Conservation (phyloP, 306 rosid species). For the Ormosia semicastrata region DNA sequence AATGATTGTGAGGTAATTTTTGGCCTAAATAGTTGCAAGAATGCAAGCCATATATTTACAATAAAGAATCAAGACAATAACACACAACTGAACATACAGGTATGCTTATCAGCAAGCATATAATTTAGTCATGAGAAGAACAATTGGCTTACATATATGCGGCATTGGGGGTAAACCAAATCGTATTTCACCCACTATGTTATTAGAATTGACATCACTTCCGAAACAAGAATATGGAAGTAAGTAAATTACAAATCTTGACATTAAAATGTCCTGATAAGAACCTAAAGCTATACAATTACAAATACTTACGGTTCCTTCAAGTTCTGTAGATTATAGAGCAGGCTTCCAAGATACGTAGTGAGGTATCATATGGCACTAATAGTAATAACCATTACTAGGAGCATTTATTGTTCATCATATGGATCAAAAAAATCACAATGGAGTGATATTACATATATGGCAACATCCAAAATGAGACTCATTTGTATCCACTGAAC, state of each 20-base stretch:
- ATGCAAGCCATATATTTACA: slow-evolving; percentile 61
- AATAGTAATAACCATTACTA: too few relatives aligned
- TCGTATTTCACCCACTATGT: slow-evolving; percentile 63
- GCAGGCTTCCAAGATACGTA: slow-evolving; percentile 55
- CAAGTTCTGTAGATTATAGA: slow-evolving; percentile 50
- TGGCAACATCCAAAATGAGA: not conserved
- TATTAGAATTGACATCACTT: slow-evolving; percentile 79
- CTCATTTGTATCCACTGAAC: not conserved
- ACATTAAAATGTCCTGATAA: not conserved
- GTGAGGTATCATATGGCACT: slow-evolving; percentile 34
- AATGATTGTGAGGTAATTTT: slow-evolving; percentile 51
- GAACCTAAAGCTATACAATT: not conserved
- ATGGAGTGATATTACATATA: not conserved
- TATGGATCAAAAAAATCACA: not conserved
- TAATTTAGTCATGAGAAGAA: slow-evolving; percentile 1
- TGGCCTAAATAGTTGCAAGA: slow-evolving; percentile 42
- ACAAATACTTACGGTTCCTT: slow-evolving; percentile 58
- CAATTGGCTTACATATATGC: slow-evolving; percentile 58
- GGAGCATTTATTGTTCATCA: not conserved
- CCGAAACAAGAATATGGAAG: slow-evolving; percentile 25
- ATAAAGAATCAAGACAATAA: slow-evolving; percentile 24
- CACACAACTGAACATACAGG: not conserved
- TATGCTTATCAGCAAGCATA: not conserved
- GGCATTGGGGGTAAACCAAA: slow-evolving; percentile 58
- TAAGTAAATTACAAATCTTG: not conserved